Evolutionary conservation across 2,329 filamentous ascomycete species (phyloP).

Genomic region (Talaromyces sp.): DNA sequence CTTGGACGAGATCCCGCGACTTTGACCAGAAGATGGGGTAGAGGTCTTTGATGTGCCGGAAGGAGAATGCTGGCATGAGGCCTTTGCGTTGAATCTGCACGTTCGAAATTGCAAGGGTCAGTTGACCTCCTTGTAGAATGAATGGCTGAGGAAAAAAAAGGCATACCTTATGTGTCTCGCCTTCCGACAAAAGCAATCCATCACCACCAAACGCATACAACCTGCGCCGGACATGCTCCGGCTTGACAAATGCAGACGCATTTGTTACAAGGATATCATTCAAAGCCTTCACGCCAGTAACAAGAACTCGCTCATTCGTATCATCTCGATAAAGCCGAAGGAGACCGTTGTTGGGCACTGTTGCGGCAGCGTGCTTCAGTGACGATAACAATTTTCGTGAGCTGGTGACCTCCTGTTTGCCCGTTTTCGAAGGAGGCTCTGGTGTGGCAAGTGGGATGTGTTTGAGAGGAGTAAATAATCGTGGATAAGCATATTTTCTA

Average conservation of each 20-base stretch:
- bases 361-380: conserved; percentile 50
- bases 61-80: conserved; percentile 81
- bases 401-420: neutral
- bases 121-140: no score
- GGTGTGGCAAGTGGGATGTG: conserved; percentile 44
- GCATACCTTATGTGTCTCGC: conserved; percentile 75
- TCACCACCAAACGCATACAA: conserved; percentile 39
- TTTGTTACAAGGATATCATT: conserved; percentile 66
- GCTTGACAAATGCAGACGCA: conserved; percentile 68
- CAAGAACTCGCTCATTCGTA: conserved; percentile 61
- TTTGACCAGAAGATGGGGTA: conserved; percentile 87
- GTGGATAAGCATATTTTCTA: conserved; percentile 53
- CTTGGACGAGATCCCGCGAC: conserved; percentile 61
- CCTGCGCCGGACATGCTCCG: conserved; percentile 45
- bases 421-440: neutral
- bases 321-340: conserved; percentile 63
- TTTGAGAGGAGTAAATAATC: conserved; percentile 56
- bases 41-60: conserved; percentile 77
- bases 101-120: no score
- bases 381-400: conserved; percentile 19
- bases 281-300: conserved; percentile 62
- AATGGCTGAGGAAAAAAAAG: no score
- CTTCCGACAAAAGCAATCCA: conserved; percentile 69
- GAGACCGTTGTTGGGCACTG: conserved; percentile 64
- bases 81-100: conserved; percentile 64